Base-by-base conservation (phyloP, 164 flowering plant species). In the Vitis riparia region DNA sequence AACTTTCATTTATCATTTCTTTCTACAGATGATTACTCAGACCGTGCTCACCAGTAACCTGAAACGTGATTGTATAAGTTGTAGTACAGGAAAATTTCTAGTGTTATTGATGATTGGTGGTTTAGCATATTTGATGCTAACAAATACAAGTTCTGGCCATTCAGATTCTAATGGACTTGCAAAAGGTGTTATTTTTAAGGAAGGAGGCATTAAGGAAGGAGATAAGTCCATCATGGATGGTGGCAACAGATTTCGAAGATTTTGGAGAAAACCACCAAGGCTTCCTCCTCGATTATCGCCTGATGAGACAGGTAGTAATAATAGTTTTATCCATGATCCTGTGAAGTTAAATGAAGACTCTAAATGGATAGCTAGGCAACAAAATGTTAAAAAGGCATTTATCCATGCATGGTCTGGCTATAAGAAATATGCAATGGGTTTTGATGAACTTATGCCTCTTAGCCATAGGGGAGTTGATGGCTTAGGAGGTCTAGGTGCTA, bases 331-430 rank as follows among this genome's bases (percentile, higher is more conserved):
- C 75, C 81, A 63, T 61, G 72, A 69, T 19, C 51, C 70, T 11
- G 68, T 53, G 67, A 77, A 63, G 52, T 11, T 63, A 71, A 70
- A 73, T 73, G 67, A 65, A 19, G 77, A 50, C 9, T 72, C 77
- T 27, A 64, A 75, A 73, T 93, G 99, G 98, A 67, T 37, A 32
- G 69, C 76, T 13, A 83, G 91, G 82, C 93, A 91, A 80, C 76
- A 82, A 56, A 84, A 67, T 51, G 97, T 95, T 27, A 93, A 89
- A 76, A 79, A 86, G 5, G 98, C 99, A 66, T 95, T 95, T 75
- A 51, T 86, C 51, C 98, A 94, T 84, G 98, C 98, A 55, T 95
- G 99, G 99, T 87, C 90, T 65, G 99, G 99, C 32, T 95, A 95
- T 77, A 90, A 76, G 66, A 85, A 68, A 50, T 86, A 82, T 73